A percentile compares a stretch with the other conserved stretches of the same genome.
Evolutionary conservation across 2,329 filamentous ascomycete species (phyloP).

Genomic region (Fusarium papillatum): DNA sequence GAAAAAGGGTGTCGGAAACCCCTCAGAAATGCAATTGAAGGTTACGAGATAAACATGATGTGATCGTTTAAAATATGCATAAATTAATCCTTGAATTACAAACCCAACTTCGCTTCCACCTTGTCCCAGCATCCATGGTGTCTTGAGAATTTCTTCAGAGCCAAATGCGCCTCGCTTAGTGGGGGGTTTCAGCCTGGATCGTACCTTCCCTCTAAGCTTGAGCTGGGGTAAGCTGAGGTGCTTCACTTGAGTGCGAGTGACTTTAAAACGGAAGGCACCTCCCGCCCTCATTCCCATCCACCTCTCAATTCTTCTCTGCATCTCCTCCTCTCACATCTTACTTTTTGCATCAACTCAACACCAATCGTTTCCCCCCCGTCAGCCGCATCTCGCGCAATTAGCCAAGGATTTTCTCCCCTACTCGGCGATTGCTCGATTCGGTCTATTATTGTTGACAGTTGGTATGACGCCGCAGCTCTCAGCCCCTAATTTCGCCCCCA

Average conservation of each 20-base stretch:
- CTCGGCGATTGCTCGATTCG: constrained; percentile 44
- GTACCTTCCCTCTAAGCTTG: constrained; percentile 32
- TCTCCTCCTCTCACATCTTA: background rate
- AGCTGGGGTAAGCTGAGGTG: background rate
- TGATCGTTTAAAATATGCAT: background rate
- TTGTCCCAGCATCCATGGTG: background rate
- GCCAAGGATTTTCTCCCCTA: constrained; percentile 24
- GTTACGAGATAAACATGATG: background rate
- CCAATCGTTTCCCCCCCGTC: constrained; percentile 4
- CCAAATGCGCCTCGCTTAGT: constrained; percentile 14
- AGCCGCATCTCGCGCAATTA: constrained; percentile 16
- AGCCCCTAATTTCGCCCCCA: constrained; percentile 32
- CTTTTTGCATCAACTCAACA: background rate
- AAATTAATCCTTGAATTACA: background rate
- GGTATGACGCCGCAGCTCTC: constrained; percentile 29
- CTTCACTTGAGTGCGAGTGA: constrained; percentile 12
- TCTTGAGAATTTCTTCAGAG: constrained; percentile 5
- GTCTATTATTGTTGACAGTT: constrained; percentile 37
- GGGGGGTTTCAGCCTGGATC: constrained; percentile 36
- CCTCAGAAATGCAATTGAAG: background rate
- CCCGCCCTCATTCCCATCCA: background rate
- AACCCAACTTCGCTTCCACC: background rate
- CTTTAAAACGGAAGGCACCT: constrained; percentile 34
- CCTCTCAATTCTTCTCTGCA: constrained; percentile 7
- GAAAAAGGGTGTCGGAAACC: background rate